phyloP scores from a whole-genome alignment of 2,329 filamentous ascomycete genomes.

The Xylaria sp. region DNA sequence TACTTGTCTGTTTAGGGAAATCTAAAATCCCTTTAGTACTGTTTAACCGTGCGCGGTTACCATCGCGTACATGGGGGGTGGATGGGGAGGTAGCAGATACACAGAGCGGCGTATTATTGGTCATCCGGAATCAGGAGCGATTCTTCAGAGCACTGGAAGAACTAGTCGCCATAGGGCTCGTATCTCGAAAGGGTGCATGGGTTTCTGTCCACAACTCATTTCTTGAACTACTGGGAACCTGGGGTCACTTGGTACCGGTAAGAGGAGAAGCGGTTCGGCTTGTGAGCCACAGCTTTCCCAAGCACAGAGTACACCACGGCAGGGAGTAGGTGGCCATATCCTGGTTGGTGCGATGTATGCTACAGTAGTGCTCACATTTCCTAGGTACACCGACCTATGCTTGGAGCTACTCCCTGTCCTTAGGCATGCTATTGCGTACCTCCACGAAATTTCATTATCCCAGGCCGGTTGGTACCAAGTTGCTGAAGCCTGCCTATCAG shows the following conservation, averaged over 20 bases:
- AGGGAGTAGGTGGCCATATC: background rate
- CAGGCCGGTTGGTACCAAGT: background rate
- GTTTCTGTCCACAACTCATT: background rate
- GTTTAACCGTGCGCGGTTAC: background rate
- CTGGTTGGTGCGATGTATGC: background rate
- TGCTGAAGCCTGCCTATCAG: background rate
- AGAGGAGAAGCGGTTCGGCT: background rate
- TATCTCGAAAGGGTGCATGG: background rate
- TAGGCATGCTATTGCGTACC: background rate
- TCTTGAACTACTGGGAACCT: background rate
- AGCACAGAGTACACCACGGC: background rate
- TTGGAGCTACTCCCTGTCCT: background rate
- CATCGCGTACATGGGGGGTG: constrained; percentile 2
- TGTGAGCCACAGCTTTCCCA: constrained; percentile 6
- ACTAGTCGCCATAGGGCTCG: background rate
- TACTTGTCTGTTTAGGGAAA: background rate
- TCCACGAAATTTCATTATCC: background rate
- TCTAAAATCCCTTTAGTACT: background rate
- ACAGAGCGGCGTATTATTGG: background rate
- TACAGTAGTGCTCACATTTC: background rate
- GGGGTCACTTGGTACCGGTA: background rate
- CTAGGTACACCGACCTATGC: background rate
- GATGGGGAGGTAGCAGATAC: constrained; percentile 2
- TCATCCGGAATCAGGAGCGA: background rate
- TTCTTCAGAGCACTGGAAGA: background rate